Percentiles rank a stretch among this genome's conserved stretches.
These are phyloP conservation scores for Pseudogymnoascus sp. DNA, from an alignment of 2,329 filamentous ascomycete genomes.

Conservation along the genomic window DNA sequence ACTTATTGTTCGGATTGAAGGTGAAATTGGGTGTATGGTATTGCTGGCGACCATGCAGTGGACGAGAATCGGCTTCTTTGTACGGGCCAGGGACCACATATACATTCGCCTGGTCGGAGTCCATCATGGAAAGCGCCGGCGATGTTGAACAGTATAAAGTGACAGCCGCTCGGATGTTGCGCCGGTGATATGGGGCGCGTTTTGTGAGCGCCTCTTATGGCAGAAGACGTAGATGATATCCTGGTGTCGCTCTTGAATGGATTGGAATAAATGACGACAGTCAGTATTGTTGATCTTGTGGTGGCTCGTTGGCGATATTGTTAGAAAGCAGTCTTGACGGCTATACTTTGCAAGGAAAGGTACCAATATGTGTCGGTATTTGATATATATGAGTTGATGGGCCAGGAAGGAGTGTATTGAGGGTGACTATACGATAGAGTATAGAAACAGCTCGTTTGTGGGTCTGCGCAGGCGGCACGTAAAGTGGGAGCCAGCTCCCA, in stretches of 20 bases:
- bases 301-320: slow-evolving; percentile 11
- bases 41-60: slow-evolving; percentile 36
- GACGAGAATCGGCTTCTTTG: slow-evolving; percentile 28
- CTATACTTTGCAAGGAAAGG: slow-evolving; percentile 18
- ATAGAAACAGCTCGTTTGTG: slow-evolving; percentile 37
- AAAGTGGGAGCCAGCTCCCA: slow-evolving; percentile 49
- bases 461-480: slow-evolving; percentile 29
- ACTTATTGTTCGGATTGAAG: slow-evolving; percentile 41
- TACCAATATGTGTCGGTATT: slow-evolving; percentile 27
- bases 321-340: slow-evolving; percentile 10
- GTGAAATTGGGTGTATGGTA: slow-evolving; percentile 41
- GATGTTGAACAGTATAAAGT: background rate
- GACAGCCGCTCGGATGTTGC: background rate
- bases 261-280: background rate
- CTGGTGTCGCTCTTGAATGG: background rate
- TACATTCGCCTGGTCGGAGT: slow-evolving; percentile 43
- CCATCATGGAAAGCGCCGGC: slow-evolving; percentile 35
- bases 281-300: slow-evolving; percentile 7
- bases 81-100: slow-evolving; percentile 31
- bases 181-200: background rate
- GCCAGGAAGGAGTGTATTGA: slow-evolving; percentile 33
- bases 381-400: slow-evolving; percentile 15
- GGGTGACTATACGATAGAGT: slow-evolving; percentile 31
- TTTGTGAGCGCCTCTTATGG: background rate
- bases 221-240: background rate